These are phyloP conservation scores for Barbatosphaeria neglecta DNA, from an alignment of 495 filamentous ascomycete species.

Conservation along the genomic window DNA sequence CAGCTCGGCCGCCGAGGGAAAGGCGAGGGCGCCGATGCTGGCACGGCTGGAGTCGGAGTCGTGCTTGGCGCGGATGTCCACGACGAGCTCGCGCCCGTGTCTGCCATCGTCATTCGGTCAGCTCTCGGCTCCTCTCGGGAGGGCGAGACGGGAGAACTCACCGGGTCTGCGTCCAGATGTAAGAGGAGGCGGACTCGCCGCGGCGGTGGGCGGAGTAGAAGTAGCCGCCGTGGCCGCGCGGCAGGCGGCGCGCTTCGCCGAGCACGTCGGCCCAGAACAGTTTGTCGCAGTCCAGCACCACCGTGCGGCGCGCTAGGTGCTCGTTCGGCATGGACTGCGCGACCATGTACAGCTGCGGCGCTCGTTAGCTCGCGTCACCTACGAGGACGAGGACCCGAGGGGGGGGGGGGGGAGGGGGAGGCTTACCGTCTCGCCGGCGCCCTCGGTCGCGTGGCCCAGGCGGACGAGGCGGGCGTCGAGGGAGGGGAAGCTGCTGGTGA, in stretches of 20 bases:
- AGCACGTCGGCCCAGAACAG: constrained; percentile 9
- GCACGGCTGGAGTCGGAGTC: constrained; percentile 6
- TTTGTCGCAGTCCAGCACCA: constrained; percentile 5
- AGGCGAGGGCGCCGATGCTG: constrained; percentile 5
- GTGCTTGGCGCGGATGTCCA: constrained; percentile 3
- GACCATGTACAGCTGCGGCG: constrained; percentile 2
- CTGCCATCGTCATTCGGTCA: background rate
- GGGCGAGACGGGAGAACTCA: background rate
- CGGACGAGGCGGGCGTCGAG: constrained; percentile 1
- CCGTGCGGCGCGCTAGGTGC: constrained; percentile 2
- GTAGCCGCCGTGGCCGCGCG: constrained; percentile 4
- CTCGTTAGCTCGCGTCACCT: background rate
- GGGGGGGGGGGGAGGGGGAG: background rate
- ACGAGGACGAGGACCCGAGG: background rate
- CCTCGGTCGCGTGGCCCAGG: constrained; percentile 4
- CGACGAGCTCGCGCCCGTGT: constrained; percentile 1
- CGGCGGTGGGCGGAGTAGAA: constrained; percentile 13
- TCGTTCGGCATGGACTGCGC: constrained; percentile 2
- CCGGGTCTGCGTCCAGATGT: constrained; percentile 4
- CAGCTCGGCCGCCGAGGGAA: constrained; percentile 3
- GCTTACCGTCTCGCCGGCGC: constrained; percentile 5
- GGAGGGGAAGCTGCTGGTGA: background rate
- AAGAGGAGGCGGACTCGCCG: constrained; percentile 9
- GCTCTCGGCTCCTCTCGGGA: no score
- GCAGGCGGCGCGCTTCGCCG: constrained; percentile 2